Evolutionary conservation across 2,329 filamentous ascomycete species (phyloP).

Genomic region (Emergomyces africanus): DNA sequence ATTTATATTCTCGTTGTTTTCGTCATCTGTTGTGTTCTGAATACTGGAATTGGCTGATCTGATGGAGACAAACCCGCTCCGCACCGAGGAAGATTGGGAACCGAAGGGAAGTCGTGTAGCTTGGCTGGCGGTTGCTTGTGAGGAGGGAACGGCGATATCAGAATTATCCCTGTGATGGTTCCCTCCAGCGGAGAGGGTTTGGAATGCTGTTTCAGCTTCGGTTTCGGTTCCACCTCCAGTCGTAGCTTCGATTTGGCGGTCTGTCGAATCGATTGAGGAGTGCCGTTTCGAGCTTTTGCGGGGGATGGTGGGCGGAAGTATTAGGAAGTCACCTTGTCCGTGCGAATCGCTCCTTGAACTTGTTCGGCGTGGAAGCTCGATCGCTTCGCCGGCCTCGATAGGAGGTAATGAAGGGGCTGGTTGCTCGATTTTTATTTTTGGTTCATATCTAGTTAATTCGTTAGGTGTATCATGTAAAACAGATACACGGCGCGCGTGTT

Average conservation of each 20-base stretch:
- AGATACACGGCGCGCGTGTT: not conserved
- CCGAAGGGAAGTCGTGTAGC: conserved; percentile 32
- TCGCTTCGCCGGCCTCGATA: conserved; percentile 45
- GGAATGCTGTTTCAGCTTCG: conserved; percentile 8
- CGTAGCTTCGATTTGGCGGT: conserved; percentile 9
- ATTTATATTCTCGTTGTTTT: not conserved
- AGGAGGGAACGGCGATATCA: conserved; percentile 6
- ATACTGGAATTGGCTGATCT: conserved; percentile 29
- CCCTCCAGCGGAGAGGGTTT: conserved; percentile 13
- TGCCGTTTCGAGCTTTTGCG: conserved; percentile 58
- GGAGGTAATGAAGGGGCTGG: conserved; percentile 44
- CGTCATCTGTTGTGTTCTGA: conserved; percentile 17
- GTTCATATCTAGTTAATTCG: conserved; percentile 11
- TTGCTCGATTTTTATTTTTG: not conserved
- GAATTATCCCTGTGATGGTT: conserved; percentile 4
- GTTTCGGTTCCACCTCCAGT: not conserved
- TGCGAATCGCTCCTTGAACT: conserved; percentile 46
- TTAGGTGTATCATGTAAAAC: conserved; percentile 9
- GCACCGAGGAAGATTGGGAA: conserved; percentile 23
- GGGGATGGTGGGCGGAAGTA: conserved; percentile 46
- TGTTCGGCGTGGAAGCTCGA: conserved; percentile 52
- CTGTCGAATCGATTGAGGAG: conserved; percentile 9
- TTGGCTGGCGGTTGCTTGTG: conserved; percentile 5
- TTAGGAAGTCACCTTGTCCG: conserved; percentile 25
- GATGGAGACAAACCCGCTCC: conserved; percentile 24